Base-by-base conservation (phyloP, 2,329 filamentous ascomycete species). In the Pseudogymnoascus sp. region DNA sequence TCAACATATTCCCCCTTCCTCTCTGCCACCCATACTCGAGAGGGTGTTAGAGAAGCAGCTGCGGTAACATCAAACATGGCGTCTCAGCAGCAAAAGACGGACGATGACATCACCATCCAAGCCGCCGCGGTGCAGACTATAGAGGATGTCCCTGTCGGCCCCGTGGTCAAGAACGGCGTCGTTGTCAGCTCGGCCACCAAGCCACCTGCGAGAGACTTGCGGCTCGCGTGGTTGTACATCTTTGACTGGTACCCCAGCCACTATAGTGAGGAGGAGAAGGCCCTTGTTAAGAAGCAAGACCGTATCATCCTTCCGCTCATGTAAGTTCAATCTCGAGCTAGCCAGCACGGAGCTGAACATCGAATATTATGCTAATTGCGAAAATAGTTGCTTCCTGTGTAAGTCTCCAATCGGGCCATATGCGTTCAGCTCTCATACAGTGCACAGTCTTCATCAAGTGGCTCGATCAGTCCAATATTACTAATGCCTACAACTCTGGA, bases 391-490 rank as follows among this genome's bases (percentile, higher is more conserved):
- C 35, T 37, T 37, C 35, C 35, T 37, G 35, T 37, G 35, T 37
- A 37, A 37, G 35, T 37, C 35, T 37, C 13, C 4, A 13, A 37
- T 37, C 10, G 35, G 35, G 13, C 35, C 13, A 37, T 21, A 29
- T 60, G n/a, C 35, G 35, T 37, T n/a, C 13, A 37, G n/a, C 13
- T 37, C 35, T 37, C 35, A 37, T 37, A 37, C 5, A n/a, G 35
- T 37, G 35, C 17, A 15, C n/a, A 56, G 15, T 67, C 65, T 79
- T 80, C 63, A 77, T 78, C 70, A 77, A 78, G 69, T 72, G 72
- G 37, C 75, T 82, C 23, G 80, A 82, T 67, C 75, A 78, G 19
- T 76, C 77, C 19, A 79, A 80, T 64, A 69, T 78, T 56, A 76
- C 73, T 64, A 77, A 73, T 50, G 79, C 79, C 5, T 80, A 78